Percentiles rank a stretch among this genome's conserved stretches.
Conservation (phyloP, 2,329 filamentous ascomycete genomes). For the Colletotrichum orchidophilum region DNA sequence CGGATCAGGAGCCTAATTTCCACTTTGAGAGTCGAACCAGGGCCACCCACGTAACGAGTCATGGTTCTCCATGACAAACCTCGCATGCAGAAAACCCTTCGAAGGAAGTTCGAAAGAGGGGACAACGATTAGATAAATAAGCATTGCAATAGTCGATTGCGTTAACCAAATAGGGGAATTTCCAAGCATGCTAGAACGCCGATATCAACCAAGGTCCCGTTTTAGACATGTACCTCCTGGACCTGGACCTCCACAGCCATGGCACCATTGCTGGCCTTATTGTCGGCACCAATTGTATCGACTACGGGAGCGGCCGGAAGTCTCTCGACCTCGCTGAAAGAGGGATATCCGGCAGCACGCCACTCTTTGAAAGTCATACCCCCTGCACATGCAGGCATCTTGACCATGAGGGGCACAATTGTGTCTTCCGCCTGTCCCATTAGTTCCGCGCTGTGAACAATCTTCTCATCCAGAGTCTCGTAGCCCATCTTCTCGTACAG, state of each 20-base stretch:
- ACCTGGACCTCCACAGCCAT: slow-evolving; percentile 22
- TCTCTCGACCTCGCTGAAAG: slow-evolving; percentile 27
- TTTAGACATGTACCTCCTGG: slow-evolving; percentile 16
- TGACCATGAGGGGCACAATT: slow-evolving; percentile 52
- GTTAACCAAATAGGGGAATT: slow-evolving; percentile 1
- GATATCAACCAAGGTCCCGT: neutral
- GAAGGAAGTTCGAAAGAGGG: neutral
- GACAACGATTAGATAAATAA: neutral
- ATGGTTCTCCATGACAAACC: neutral
- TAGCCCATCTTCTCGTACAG: slow-evolving; percentile 59
- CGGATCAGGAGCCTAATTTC: neutral
- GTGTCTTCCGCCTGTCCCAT: slow-evolving; percentile 47
- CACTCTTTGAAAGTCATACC: slow-evolving; percentile 48
- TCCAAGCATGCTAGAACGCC: slow-evolving; percentile 3
- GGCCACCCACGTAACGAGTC: neutral
- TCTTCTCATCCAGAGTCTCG: slow-evolving; percentile 47
- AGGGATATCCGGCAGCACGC: slow-evolving; percentile 35
- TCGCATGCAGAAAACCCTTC: neutral
- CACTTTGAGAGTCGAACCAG: neutral
- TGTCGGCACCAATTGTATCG: neutral
- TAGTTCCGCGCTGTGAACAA: slow-evolving; percentile 49
- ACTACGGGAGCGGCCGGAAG: neutral
- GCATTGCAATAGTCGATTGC: neutral
- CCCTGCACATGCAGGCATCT: slow-evolving; percentile 47
- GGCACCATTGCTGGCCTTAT: neutral